Base-by-base conservation (phyloP, 441 rosid species). In the Gossypium schwendimanii region DNA sequence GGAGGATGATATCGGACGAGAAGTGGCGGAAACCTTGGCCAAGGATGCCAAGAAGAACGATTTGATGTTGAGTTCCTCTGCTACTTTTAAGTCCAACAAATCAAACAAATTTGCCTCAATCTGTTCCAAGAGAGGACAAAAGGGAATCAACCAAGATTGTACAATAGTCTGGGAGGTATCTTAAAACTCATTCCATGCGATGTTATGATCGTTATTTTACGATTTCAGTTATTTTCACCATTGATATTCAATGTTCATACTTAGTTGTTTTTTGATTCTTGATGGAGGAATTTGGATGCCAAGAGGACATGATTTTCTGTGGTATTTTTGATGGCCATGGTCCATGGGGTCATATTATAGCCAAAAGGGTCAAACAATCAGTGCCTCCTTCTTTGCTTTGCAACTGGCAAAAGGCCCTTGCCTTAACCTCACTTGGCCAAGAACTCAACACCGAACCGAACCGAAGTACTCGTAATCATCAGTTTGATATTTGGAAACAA, bases 271-370 rank as follows among this genome's bases (percentile, higher is more conserved):
- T 41, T 41, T 41, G 14, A 41, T 18, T 54, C 24, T 20, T 14
- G 41, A 69, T 47, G 59, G 63, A 93, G 96, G 97, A 93, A 77
- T 92, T 87, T 72, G 97, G 98, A 15, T 89, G 93, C 82, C 97
- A 92, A 81, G 91, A 88, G 64, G 99, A 92, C 79, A 85, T 87
- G 85, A 83, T 84, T 18, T 87, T 91, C 50, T 91, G 94, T 80
- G 97, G 97, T 76, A 78, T 94, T 17, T 92, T 89, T 77, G 96
- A 94, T 81, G 98, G 98, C 45, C 98, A 92, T 73, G 98, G 97
- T 57, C 89, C 95, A 59, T 94, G 95, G 97, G 98, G 97, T 8
- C 98, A 94, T 81, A 45, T 83, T 6, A 79, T 94, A 54, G 75
- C 99, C 64, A 91, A 87, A 76, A 85, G 76, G 67, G 90, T 89